phyloP scores from a whole-genome alignment of 768 basidiomycete species.

The Tylopilus vinaceipallidus region DNA sequence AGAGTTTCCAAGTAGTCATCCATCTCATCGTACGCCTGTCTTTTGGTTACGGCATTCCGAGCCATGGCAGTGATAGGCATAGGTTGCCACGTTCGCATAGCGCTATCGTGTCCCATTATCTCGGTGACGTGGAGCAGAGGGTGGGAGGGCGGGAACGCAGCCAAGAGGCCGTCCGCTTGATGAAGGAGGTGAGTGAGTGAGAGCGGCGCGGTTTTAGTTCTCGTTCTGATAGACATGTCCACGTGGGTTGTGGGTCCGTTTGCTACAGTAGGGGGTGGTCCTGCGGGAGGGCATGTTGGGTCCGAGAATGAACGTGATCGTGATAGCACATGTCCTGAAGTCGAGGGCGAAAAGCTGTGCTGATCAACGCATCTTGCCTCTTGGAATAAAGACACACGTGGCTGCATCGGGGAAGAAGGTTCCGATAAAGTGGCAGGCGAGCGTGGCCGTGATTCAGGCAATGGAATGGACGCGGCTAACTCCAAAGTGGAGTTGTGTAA shows the following conservation, averaged over 20 bases:
- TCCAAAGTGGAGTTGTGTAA: conserved; percentile 1
- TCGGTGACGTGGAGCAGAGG: conserved; percentile 48
- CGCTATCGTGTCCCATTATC: conserved; percentile 80
- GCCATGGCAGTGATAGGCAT: conserved; percentile 25
- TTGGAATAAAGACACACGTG: background rate
- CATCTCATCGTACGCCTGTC: conserved; percentile 21
- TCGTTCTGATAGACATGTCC: conserved; percentile 10
- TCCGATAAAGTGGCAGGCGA: conserved; percentile 5
- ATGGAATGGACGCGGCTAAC: conserved; percentile 14
- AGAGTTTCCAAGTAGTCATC: conserved; percentile 29
- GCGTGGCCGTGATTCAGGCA: conserved; percentile 20
- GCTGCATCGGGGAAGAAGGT: background rate
- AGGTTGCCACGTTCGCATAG: conserved; percentile 63
- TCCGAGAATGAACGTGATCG: conserved; percentile 11
- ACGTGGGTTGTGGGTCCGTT: conserved; percentile 1
- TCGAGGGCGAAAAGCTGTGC: background rate
- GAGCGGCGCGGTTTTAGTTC: conserved; percentile 27
- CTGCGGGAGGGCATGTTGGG: background rate
- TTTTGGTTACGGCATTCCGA: conserved; percentile 19
- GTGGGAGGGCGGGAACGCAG: conserved; percentile 58
- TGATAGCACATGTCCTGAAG: background rate
- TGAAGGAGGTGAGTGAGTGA: conserved; percentile 51
- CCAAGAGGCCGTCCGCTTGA: conserved; percentile 57
- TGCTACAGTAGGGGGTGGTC: background rate
- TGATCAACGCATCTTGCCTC: background rate